Evolutionary conservation across 2,329 filamentous ascomycete genomes (phyloP), one percentile per base, ranked within the genome.

Genomic region (Alternaria sp.): DNA sequence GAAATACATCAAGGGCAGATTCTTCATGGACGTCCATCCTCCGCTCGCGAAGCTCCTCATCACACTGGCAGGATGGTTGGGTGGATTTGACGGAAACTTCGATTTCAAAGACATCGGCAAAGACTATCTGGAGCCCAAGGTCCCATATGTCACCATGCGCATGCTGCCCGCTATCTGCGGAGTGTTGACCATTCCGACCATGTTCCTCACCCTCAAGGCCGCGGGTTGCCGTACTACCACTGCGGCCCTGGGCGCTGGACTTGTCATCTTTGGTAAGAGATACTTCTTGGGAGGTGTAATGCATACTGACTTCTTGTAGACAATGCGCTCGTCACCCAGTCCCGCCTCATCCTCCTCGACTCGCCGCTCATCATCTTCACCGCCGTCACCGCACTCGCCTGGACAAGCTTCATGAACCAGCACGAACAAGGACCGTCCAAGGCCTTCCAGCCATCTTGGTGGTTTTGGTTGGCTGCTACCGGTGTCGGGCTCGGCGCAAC

Each of bases 21-120:
- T 99, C 87, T 99, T 99, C 82, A 99, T 99, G 96, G 96, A 99
- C 79, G 96, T 99, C n/a, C 96, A 99, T 79, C 96, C 96, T 30
- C 96, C 96, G 49, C 87, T 99, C 64, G 96, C 96, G 70, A 99
- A 99, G 85, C 89, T 99, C 79, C 89, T 99, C 71, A 95, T 99
- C 75, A 97, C 96, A 56, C 88, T 99, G 64, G 94, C 94, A 68
- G 96, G 95, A 72, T 99, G 92, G 90, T 82, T 97, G 68, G 96
- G 94, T 74, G 96, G 96, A 58, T 99, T 98, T 80, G 88, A 97
- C 78, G 96, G 96, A 69, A 87, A 93, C 67, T 99, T 99, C 79
- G 96, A 98, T 81, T 99, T 99, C 86, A 99, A 98, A 85, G 94
- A 99, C 73, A 99, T 99, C 82, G 96, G 96, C 81, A 97, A 98